Conservation (phyloP, 768 basidiomycete genomes). For the Melanogaster broomeanus region DNA sequence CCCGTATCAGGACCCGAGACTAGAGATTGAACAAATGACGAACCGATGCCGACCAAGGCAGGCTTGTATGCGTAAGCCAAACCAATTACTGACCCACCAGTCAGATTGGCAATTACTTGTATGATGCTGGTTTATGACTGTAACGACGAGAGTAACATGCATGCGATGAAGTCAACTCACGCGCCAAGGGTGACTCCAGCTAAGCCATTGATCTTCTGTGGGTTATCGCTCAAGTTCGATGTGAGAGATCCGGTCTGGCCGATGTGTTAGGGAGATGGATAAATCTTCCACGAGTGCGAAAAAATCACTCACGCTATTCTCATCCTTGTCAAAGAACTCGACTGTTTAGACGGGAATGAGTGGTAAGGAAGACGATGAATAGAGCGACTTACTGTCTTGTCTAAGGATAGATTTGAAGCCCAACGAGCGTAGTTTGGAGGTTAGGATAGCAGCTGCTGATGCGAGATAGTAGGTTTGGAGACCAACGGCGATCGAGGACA, state of each 20-base stretch:
- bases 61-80: constrained; percentile 77
- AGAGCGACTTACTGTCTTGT: constrained; percentile 67
- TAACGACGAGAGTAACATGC: neutral
- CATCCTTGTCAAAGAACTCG: constrained; percentile 87
- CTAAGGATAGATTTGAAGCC: constrained; percentile 81
- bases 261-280: neutral
- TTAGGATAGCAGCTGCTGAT: constrained; percentile 66
- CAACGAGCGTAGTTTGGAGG: constrained; percentile 61
- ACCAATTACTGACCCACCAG: constrained; percentile 73
- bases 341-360: constrained; percentile 41
- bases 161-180: constrained; percentile 36
- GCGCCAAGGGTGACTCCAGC: constrained; percentile 87
- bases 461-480: constrained; percentile 75
- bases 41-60: constrained; percentile 77
- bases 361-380: neutral
- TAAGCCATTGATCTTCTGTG: constrained; percentile 87
- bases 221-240: constrained; percentile 76
- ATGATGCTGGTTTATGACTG: constrained; percentile 54
- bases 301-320: constrained; percentile 59
- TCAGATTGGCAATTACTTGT: constrained; percentile 67
- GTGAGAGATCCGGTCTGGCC: constrained; percentile 80
- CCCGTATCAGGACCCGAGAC: neutral
- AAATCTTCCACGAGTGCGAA: too few relatives aligned
- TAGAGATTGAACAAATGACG: constrained; percentile 13
- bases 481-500: constrained; percentile 60